A percentile compares a stretch with the other conserved stretches of the same genome.
Evolutionary conservation across 257 asterid species (phyloP).

Genomic region (Primulina huaijiensis): DNA sequence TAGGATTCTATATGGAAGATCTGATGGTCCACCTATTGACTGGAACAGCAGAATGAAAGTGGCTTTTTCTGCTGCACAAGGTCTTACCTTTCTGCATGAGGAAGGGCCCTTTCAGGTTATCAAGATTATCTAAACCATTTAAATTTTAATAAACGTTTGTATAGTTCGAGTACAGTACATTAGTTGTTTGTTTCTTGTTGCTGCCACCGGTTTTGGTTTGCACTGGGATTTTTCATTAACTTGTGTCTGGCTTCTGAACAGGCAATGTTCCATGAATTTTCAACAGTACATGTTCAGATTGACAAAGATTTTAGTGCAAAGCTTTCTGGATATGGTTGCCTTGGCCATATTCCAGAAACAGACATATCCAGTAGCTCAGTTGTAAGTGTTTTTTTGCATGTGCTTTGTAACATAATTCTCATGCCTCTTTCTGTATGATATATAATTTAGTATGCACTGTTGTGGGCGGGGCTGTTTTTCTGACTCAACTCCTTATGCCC

Average conservation of each 20-base stretch:
- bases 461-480: background rate
- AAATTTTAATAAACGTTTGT: conserved; percentile 5
- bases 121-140: conserved; percentile 14
- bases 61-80: conserved; percentile 88
- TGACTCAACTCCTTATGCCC: background rate
- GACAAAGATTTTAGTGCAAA: conserved; percentile 93
- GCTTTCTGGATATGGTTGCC: conserved; percentile 96
- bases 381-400: conserved; percentile 33
- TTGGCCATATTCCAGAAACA: conserved; percentile 71
- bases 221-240: conserved; percentile 14
- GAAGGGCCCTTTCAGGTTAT: conserved; percentile 97
- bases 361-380: conserved; percentile 62
- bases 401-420: conserved; percentile 12
- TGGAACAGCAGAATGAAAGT: conserved; percentile 94
- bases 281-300: conserved; percentile 81
- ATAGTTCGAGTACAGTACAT: conserved; percentile 9
- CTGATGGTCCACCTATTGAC: conserved; percentile 90
- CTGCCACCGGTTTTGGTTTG: conserved; percentile 11
- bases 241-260: conserved; percentile 32
- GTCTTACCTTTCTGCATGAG: conserved; percentile 90
- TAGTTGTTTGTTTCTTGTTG: background rate
- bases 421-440: conserved; percentile 6
- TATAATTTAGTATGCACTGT: background rate
- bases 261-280: conserved; percentile 97
- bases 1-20: conserved; percentile 76